Base-by-base conservation (phyloP, 805 yeast genomes). In the Ogataea neopini region DNA sequence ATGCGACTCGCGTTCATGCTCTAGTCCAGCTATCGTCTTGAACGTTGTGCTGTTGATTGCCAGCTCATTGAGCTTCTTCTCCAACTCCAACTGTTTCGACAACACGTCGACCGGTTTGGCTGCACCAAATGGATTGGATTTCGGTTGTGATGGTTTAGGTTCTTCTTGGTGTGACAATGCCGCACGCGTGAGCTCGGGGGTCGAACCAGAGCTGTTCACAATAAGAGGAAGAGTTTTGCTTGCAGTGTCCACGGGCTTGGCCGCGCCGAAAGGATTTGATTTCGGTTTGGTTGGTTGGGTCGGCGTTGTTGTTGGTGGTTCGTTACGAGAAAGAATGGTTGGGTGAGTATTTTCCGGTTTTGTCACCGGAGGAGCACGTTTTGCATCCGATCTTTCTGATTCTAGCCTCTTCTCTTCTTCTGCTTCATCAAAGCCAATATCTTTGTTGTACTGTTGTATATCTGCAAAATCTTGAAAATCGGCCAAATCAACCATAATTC, bases 21-120 rank as follows among this genome's bases (percentile, higher is more conserved):
- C 62, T 32, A 54, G 46, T 10, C 57, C 53, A 3, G 62, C 66
- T 26, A 63, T 29, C 1, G 68, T 62, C 38, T 59, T 61, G 51
- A 59, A 66, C 13, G 71, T 68, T 1, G 81, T 77, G 43, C 72
- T 70, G 49, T 76, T 79, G 25, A 79, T 70, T 29, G 72, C 73
- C 38, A 75, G 53, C 26, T 64, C 61, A 11, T 66, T 59, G 47
- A 79, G 62, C 46, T 67, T 67, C 46, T 75, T 73, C 50, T 85
- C 91, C 18, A 85, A 68, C 57, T 86, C 92, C 39, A 74, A 68
- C 54, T 79, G 81, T 54, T 79, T 82, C 20, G 86, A 73, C 18
- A 82, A 70, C 2, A 86, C 80, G 63, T 88, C 96, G 5, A 88
- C 92, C 1, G 96, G 96, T 66, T 81, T 86, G 1, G 96, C 96